These are phyloP conservation scores for Xylaria longipes DNA, from an alignment of 495 filamentous ascomycete species.

Conservation along the genomic window DNA sequence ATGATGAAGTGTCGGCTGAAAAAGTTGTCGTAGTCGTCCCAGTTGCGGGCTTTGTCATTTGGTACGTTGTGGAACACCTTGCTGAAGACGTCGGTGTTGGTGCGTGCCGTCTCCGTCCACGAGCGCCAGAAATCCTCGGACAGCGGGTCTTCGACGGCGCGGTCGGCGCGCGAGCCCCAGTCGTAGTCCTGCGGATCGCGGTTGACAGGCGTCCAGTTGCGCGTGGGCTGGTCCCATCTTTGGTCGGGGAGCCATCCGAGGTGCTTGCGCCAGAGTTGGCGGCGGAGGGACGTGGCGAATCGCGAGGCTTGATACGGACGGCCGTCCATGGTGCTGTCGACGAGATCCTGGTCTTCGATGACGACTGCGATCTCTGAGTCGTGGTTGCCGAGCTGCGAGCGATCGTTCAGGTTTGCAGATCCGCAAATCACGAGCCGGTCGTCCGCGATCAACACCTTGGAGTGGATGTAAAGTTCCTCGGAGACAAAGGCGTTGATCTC, in stretches of 20 bases:
- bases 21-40: conserved; percentile 86
- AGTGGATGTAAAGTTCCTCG: conserved; percentile 94
- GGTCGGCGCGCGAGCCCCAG: conserved; percentile 77
- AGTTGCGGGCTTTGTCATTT: conserved; percentile 77
- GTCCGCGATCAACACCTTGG: conserved; percentile 92
- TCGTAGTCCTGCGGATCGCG: conserved; percentile 77
- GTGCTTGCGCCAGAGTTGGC: conserved; percentile 90
- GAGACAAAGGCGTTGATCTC: conserved; percentile 91
- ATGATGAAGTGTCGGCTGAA: conserved; percentile 73
- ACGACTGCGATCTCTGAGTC: conserved; percentile 86
- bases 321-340: conserved; percentile 76
- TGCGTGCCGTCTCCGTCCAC: conserved; percentile 75
- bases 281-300: conserved; percentile 85
- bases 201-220: conserved; percentile 79
- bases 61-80: conserved; percentile 90
- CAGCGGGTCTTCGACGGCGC: conserved; percentile 77
- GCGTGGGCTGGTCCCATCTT: conserved; percentile 61
- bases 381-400: conserved; percentile 86
- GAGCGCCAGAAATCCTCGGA: conserved; percentile 67
- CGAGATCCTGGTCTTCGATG: conserved; percentile 75
- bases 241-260: conserved; percentile 82
- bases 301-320: conserved; percentile 70
- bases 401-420: conserved; percentile 93
- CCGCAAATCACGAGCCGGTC: conserved; percentile 89
- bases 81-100: conserved; percentile 85